Percentiles rank a stretch among this genome's conserved stretches.
These are phyloP conservation scores for Phialophora expanda DNA, from an alignment of 2,329 filamentous ascomycete genomes.

Conservation along the genomic window DNA sequence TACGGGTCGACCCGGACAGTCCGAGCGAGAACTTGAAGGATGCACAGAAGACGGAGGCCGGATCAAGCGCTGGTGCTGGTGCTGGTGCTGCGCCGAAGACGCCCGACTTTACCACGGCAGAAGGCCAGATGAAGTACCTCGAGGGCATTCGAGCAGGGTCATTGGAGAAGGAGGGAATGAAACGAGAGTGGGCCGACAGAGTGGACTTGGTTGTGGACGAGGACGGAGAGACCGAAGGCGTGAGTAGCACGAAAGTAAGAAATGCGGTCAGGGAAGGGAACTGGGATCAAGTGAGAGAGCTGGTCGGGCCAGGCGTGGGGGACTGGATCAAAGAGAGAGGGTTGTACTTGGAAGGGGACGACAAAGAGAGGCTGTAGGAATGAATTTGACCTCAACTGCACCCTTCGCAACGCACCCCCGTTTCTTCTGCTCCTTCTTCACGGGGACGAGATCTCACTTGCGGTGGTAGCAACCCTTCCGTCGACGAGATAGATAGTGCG, in stretches of 20 bases:
- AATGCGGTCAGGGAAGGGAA: slow-evolving; percentile 44
- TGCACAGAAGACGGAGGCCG: slow-evolving; percentile 44
- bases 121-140: slow-evolving; percentile 49
- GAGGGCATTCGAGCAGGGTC: slow-evolving; percentile 42
- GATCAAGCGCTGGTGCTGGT: background rate
- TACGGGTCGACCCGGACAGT: slow-evolving; percentile 41
- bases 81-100: background rate
- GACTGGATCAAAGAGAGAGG: slow-evolving; percentile 32
- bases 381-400: no score
- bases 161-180: slow-evolving; percentile 46
- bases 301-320: slow-evolving; percentile 41
- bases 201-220: slow-evolving; percentile 50
- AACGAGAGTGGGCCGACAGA: slow-evolving; percentile 50
- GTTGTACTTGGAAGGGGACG: slow-evolving; percentile 23
- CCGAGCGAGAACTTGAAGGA: slow-evolving; percentile 40
- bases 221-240: slow-evolving; percentile 41
- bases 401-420: background rate
- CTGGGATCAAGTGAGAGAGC: slow-evolving; percentile 43
- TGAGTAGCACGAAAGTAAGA: slow-evolving; percentile 53
- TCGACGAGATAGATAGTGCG: background rate
- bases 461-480: background rate
- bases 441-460: background rate
- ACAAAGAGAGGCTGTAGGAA: background rate
- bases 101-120: slow-evolving; percentile 26
- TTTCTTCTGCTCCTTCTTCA: background rate